phyloP scores from a whole-genome alignment of 805 yeast species.

The Zygoascus ofunaensis region DNA sequence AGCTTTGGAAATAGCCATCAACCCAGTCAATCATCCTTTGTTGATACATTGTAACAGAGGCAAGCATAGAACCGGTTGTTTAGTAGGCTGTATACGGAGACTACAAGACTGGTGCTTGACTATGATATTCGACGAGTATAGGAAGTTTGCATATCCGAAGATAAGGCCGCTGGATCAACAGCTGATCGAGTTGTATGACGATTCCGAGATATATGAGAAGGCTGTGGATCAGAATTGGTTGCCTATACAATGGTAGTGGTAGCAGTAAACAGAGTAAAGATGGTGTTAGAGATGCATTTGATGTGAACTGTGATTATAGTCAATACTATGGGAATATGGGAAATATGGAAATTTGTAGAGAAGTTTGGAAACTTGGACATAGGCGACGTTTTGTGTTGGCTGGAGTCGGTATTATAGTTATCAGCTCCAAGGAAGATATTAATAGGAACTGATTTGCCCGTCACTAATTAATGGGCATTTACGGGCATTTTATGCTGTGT shows the following conservation, averaged over 20 bases:
- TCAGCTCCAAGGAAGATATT: too few relatives aligned
- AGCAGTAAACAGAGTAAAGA: too few relatives aligned
- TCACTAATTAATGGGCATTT: too few relatives aligned
- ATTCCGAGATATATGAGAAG: constrained; percentile 44
- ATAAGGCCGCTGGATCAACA: constrained; percentile 94
- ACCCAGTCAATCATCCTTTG: constrained; percentile 86
- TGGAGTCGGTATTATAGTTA: too few relatives aligned
- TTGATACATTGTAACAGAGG: constrained; percentile 94
- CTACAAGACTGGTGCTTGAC: constrained; percentile 88
- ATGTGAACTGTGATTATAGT: too few relatives aligned
- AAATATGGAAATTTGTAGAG: too few relatives aligned
- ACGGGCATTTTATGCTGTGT: too few relatives aligned
- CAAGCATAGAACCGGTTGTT: constrained; percentile 93
- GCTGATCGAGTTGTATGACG: constrained; percentile 83
- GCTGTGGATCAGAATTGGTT: constrained; percentile 49
- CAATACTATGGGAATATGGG: too few relatives aligned
- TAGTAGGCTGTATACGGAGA: constrained; percentile 85
- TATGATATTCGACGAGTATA: constrained; percentile 90
- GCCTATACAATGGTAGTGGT: constrained; percentile 52
- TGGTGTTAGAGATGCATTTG: too few relatives aligned
- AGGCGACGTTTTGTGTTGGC: too few relatives aligned
- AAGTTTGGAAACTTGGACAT: too few relatives aligned
- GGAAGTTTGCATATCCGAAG: constrained; percentile 91
- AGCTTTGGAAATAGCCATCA: constrained; percentile 70
- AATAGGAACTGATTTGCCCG: too few relatives aligned